These are phyloP conservation scores for Cladosporium sphaerospermum DNA, from an alignment of 2,329 filamentous ascomycete genomes.

Conservation along the genomic window DNA sequence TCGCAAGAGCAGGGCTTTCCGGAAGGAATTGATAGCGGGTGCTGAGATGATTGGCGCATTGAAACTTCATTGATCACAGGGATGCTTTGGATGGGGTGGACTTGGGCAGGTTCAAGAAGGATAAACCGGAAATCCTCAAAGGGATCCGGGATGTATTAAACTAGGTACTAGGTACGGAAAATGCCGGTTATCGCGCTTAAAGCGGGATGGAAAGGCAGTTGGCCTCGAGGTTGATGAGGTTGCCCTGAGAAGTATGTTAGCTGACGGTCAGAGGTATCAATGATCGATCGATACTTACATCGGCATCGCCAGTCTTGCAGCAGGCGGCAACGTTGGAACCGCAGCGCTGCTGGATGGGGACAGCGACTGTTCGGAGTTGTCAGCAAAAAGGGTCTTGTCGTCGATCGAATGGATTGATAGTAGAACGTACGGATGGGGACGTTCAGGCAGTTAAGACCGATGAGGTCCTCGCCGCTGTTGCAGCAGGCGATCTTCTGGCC, in stretches of 20 bases:
- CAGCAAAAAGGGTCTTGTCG: not conserved
- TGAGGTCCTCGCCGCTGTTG: slow-evolving; percentile 9
- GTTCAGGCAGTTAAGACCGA: slow-evolving; percentile 6
- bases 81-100: too few relatives aligned
- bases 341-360: slow-evolving; percentile 7
- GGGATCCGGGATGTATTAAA: too few relatives aligned
- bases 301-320: slow-evolving; percentile 2
- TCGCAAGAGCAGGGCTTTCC: too few relatives aligned
- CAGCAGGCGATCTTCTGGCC: slow-evolving; percentile 10
- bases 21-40: too few relatives aligned
- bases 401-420: not conserved
- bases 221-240: slow-evolving; percentile 12
- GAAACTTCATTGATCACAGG: too few relatives aligned
- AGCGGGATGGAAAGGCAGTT: slow-evolving; percentile 11
- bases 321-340: slow-evolving; percentile 7
- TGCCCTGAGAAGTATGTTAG: slow-evolving; percentile 1
- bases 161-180: too few relatives aligned
- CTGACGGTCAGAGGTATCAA: not conserved
- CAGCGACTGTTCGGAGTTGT: not conserved
- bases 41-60: too few relatives aligned
- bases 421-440: slow-evolving; percentile 2
- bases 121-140: too few relatives aligned
- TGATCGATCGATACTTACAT: not conserved
- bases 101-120: too few relatives aligned
- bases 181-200: not conserved